Percentiles rank a stretch among this genome's conserved stretches.
Conservation (phyloP, 2,329 filamentous ascomycete species). For the Neofusicoccum cordaticola region DNA sequence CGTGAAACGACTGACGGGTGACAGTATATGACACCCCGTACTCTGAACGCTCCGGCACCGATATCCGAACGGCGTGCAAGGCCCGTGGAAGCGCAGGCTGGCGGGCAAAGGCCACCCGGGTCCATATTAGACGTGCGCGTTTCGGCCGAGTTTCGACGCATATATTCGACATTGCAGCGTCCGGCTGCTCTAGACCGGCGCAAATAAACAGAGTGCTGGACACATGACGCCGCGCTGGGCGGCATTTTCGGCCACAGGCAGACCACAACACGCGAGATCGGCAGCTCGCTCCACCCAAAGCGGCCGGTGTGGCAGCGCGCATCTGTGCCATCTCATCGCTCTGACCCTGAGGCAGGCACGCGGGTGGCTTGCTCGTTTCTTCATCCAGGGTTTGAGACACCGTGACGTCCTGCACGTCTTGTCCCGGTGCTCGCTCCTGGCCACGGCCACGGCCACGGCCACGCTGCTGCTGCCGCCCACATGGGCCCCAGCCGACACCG, state of each 20-base stretch:
- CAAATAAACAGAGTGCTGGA: background rate
- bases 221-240: conserved; percentile 5
- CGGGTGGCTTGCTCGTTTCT: background rate
- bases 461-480: no score
- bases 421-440: no score
- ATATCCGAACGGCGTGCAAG: no score
- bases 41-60: no score
- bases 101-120: background rate
- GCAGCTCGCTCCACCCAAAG: background rate
- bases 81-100: background rate
- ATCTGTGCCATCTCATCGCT: conserved; percentile 3
- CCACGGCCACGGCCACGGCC: no score
- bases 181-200: background rate
- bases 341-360: background rate
- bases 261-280: conserved; percentile 12
- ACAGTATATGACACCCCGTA: no score
- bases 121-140: background rate
- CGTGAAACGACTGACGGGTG: no score
- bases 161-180: background rate
- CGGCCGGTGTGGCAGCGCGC: background rate
- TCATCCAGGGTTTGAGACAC: background rate
- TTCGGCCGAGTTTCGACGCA: conserved; percentile 4
- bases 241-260: conserved; percentile 7
- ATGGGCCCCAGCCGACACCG: no score
- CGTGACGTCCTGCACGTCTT: background rate